Evolutionary conservation across 1,139 yeast genomes (phyloP).

Genomic region (Magnusiomyces suaveolens): DNA sequence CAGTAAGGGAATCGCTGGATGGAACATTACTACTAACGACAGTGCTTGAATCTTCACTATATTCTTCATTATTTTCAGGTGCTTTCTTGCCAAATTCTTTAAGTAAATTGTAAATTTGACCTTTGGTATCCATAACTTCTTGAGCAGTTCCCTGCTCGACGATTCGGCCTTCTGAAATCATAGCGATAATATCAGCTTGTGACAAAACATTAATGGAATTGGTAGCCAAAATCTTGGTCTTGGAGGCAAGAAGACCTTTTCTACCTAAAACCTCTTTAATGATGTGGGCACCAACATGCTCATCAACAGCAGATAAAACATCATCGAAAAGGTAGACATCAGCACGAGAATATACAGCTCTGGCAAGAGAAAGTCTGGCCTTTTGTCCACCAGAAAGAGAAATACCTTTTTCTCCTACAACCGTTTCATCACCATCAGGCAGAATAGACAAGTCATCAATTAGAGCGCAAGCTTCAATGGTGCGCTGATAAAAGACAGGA

Average conservation of each 20-base stretch:
- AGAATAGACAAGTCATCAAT: slow-evolving; percentile 66
- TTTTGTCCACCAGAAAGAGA: slow-evolving; percentile 96
- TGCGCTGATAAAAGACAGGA: slow-evolving; percentile 64
- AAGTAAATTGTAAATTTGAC: slow-evolving; percentile 55
- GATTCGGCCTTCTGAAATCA: slow-evolving; percentile 68
- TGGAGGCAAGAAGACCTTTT: slow-evolving; percentile 63
- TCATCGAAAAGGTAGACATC: slow-evolving; percentile 87
- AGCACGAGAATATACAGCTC: slow-evolving; percentile 93
- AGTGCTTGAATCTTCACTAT: not conserved
- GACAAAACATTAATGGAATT: slow-evolving; percentile 79
- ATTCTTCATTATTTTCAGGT: not conserved
- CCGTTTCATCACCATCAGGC: slow-evolving; percentile 81
- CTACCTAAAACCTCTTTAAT: slow-evolving; percentile 73
- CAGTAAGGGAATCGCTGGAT: not conserved
- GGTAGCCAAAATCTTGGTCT: slow-evolving; percentile 77
- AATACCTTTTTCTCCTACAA: slow-evolving; percentile 96
- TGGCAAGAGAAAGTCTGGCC: slow-evolving; percentile 83
- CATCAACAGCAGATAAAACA: slow-evolving; percentile 91
- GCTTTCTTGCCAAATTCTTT: slow-evolving; percentile 60
- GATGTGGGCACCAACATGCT: slow-evolving; percentile 84
- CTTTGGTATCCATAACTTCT: slow-evolving; percentile 43
- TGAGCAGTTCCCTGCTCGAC: slow-evolving; percentile 68
- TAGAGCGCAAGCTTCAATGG: slow-evolving; percentile 83
- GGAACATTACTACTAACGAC: not conserved
- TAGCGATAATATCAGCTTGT: slow-evolving; percentile 61